A percentile compares a stretch with the other conserved stretches of the same genome.
Evolutionary conservation across 2,329 filamentous ascomycete species (phyloP).

Genomic region (Aspergillus piperis): DNA sequence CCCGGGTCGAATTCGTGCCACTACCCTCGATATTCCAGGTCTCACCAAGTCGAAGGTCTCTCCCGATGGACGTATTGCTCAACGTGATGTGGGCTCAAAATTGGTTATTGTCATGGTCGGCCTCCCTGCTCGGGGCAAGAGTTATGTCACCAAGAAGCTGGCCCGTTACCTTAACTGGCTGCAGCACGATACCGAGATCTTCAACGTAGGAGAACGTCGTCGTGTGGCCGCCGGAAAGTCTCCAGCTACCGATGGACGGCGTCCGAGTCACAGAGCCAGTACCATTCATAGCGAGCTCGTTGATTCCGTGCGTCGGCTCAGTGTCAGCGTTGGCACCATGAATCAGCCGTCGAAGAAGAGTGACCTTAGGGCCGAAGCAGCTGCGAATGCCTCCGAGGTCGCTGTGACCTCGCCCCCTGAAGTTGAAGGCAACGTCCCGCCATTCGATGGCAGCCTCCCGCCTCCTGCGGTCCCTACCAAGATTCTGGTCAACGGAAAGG

Average conservation of each 20-base stretch:
- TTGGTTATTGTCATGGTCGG: slow-evolving; percentile 98
- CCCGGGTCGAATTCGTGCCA: slow-evolving; percentile 79
- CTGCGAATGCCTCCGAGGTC: slow-evolving; percentile 5
- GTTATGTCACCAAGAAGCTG: slow-evolving; percentile 98
- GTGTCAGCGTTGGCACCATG: slow-evolving; percentile 38
- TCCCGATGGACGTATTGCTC: slow-evolving; percentile 89
- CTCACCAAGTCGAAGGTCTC: slow-evolving; percentile 95
- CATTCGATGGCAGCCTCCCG: slow-evolving; percentile 36
- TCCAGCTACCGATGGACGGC: slow-evolving; percentile 28
- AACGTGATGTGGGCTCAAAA: slow-evolving; percentile 93
- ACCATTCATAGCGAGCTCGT: slow-evolving; percentile 44
- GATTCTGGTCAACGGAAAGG: slow-evolving; percentile 61
- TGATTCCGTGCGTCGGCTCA: slow-evolving; percentile 48
- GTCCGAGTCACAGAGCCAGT: slow-evolving; percentile 24
- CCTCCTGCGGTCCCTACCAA: slow-evolving; percentile 50
- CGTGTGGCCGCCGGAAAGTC: slow-evolving; percentile 68
- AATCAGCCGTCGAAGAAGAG: slow-evolving; percentile 16
- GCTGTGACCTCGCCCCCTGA: slow-evolving; percentile 24
- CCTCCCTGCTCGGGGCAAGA: slow-evolving; percentile 91
- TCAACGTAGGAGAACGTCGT: slow-evolving; percentile 93
- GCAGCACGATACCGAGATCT: slow-evolving; percentile 92
- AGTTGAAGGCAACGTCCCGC: slow-evolving; percentile 25
- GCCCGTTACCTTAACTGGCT: slow-evolving; percentile 95
- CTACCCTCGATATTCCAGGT: slow-evolving; percentile 93
- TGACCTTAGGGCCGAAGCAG: slow-evolving; percentile 19